Percentiles rank a stretch among this genome's conserved stretches.
phyloP scores from a whole-genome alignment of 2,329 filamentous ascomycete genomes.

The Aspergillus unguis region DNA sequence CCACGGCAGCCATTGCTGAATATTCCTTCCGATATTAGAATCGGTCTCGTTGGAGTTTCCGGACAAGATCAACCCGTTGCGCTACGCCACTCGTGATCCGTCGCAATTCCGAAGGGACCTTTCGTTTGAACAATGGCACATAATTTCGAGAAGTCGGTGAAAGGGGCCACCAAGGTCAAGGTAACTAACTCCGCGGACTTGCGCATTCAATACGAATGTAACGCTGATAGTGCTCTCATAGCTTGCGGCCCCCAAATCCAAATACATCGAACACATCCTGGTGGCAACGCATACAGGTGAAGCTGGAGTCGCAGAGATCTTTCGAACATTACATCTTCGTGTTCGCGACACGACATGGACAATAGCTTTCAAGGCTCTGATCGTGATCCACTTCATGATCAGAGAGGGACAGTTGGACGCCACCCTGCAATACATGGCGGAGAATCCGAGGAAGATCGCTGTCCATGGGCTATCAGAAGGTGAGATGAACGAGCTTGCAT shows the following conservation, averaged over 20 bases:
- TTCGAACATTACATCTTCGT: conserved; percentile 82
- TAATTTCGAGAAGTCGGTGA: conserved; percentile 98
- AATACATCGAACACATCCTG: conserved; percentile 98
- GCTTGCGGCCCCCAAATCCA: conserved; percentile 95
- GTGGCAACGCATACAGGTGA: conserved; percentile 93
- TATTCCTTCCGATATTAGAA: background rate
- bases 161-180: conserved; percentile 98
- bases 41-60: background rate
- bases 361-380: conserved; percentile 96
- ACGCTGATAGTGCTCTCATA: conserved; percentile 38
- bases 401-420: conserved; percentile 88
- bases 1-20: conserved; percentile 12
- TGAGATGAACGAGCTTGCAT: conserved; percentile 46
- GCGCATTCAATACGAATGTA: background rate
- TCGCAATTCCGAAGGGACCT: conserved; percentile 11
- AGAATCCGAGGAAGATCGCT: conserved; percentile 76
- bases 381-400: conserved; percentile 96
- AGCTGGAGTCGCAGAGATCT: conserved; percentile 91
- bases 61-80: background rate
- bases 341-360: conserved; percentile 97
- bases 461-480: conserved; percentile 91
- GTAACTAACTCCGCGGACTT: conserved; percentile 46
- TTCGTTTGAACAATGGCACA: conserved; percentile 29
- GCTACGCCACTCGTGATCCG: conserved; percentile 12
- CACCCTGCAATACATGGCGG: conserved; percentile 78